Conservation (phyloP, 352 stramenopile genomes). For the Pythium angustatum region DNA sequence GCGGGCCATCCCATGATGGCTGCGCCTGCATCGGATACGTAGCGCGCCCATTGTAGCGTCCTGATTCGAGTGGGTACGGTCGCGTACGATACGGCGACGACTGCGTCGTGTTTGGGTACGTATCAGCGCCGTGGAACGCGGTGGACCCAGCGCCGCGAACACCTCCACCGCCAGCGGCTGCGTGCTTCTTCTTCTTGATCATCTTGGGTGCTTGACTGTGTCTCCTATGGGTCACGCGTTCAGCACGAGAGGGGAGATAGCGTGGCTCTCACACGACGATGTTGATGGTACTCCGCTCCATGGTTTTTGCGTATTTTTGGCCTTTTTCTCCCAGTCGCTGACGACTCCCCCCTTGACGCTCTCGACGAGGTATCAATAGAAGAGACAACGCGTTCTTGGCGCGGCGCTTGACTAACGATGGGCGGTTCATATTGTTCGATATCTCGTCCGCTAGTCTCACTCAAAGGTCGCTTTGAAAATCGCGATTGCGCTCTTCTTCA, state of each 20-base stretch:
- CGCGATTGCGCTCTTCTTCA: conserved; percentile 73
- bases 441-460: conserved; percentile 34
- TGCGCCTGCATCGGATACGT: background rate
- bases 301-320: conserved; percentile 20
- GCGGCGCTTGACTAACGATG: background rate
- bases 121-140: background rate
- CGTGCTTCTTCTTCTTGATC: conserved; percentile 28
- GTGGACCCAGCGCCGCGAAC: background rate
- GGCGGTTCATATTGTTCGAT: conserved; percentile 11
- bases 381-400: background rate
- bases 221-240: background rate
- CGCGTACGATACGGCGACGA: conserved; percentile 24
- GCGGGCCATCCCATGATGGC: conserved; percentile 1
- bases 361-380: conserved; percentile 13
- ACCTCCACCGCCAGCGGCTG: background rate
- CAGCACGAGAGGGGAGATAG: background rate
- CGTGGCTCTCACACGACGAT: background rate
- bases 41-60: background rate
- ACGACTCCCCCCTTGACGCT: too few species aligned
- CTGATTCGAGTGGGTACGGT: conserved; percentile 1
- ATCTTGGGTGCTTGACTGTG: conserved; percentile 1
- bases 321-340: background rate
- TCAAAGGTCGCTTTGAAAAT: conserved; percentile 87
- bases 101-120: conserved; percentile 4
- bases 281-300: background rate